Evolutionary conservation across 2,329 filamentous ascomycete genomes (phyloP), one percentile per base, ranked within the genome.

Genomic region (Ophiocordyceps camponoti-rufipedis): DNA sequence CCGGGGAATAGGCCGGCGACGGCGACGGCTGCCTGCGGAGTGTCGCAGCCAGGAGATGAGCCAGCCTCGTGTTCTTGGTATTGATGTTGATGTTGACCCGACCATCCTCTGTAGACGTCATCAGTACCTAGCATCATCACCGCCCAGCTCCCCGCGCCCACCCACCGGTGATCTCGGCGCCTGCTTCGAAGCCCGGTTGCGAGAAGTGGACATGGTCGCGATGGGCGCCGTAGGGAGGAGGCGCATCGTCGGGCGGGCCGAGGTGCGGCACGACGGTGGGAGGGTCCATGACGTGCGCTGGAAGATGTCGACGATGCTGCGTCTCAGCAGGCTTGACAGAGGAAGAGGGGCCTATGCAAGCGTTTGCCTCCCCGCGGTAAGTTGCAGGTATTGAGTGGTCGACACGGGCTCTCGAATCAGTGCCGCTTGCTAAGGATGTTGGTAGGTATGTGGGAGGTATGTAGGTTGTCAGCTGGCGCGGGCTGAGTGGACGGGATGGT

Each of bases 71-170:
- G 52, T 72, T 78, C 52, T 76, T 80, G 58, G 86, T 80, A 55
- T 81, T 78, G 62, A 91, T 85, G 50, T 78, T 80, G 64, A 91
- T 86, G 55, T 86, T 78, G 53, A 91, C 71, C 55, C 85, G 76
- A 23, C 85, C 85, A 63, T 88, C 81, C 48, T 75, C 82, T 78
- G 54, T 39, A 13, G 35, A n/a, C 31, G 33, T 46, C 16, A 45
- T 41, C 44, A 44, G 28, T 16, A n/a, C n/a, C n/a, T n/a, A 28
- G 16, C 11, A 1, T 38, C 28, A 12, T 16, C 42, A 13, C 14
- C 7, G 4, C 19, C 13, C 23, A 9, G 8, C 6, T 10, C 28
- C 7, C 16, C 33, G 13, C 16, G n/a, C 12, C 1, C 12, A 12
- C 53, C 35, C 50, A 75, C 74, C 65, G 43, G 71, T 77, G 28